Conservation (phyloP, 306 rosid genomes). For the Mimosa bimucronata region DNA sequence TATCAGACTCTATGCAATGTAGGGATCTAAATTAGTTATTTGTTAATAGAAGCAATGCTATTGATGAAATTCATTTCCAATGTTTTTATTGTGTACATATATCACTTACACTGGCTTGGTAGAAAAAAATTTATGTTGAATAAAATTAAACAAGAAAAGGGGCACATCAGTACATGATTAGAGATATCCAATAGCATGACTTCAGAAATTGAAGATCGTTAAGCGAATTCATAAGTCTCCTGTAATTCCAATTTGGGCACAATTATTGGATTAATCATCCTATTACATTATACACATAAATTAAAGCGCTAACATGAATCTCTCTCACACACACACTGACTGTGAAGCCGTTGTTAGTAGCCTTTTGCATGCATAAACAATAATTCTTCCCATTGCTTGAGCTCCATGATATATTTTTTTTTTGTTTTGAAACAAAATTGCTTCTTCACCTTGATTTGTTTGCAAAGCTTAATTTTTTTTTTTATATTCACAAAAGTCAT, state of each 20-base stretch:
- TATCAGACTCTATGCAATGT: rapidly evolving
- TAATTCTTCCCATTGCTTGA: neutral
- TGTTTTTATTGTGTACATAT: neutral
- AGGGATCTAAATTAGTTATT: neutral
- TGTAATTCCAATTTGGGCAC: neutral
- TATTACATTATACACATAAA: too few relatives aligned
- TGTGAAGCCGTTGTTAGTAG: neutral
- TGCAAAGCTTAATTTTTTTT: neutral
- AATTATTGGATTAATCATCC: neutral
- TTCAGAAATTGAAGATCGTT: neutral
- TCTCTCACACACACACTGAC: too few relatives aligned
- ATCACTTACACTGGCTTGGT: too few relatives aligned
- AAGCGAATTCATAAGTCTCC: neutral
- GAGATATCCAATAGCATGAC: neutral
- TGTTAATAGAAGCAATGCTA: neutral
- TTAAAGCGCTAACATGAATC: too few relatives aligned
- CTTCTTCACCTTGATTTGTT: neutral
- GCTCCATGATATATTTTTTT: neutral
- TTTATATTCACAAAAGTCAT: too few relatives aligned
- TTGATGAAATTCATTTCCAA: neutral
- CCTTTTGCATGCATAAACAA: too few relatives aligned
- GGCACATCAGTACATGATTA: neutral
- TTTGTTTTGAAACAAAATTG: neutral
- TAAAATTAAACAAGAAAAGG: neutral
- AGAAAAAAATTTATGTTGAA: neutral